These are phyloP conservation scores for Apiospora rasikravindrae DNA, from an alignment of 2,329 filamentous ascomycete species.

Conservation along the genomic window DNA sequence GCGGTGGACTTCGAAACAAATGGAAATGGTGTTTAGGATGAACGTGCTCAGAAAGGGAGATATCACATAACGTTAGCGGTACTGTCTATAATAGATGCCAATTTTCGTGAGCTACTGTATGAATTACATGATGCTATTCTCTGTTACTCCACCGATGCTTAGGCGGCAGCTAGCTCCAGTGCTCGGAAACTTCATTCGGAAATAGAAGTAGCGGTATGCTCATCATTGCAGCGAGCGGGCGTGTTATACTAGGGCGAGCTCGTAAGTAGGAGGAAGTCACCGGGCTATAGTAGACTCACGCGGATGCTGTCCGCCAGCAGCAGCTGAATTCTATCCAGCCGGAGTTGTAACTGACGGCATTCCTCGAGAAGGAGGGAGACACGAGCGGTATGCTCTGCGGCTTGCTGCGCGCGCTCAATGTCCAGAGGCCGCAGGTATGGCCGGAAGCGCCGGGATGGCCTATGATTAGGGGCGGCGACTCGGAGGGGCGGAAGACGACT, in stretches of 20 bases:
- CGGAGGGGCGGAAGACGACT: background rate
- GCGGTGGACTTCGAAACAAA: background rate
- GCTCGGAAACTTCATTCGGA: background rate
- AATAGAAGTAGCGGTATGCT: background rate
- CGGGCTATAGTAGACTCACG: background rate
- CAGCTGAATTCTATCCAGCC: background rate
- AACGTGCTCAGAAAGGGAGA: background rate
- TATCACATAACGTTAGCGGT: background rate
- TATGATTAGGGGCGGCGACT: background rate
- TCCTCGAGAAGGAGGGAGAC: background rate
- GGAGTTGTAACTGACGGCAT: background rate
- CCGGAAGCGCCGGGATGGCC: background rate
- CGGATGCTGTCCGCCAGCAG: background rate
- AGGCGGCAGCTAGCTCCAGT: background rate
- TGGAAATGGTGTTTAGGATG: background rate
- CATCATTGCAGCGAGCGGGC: background rate
- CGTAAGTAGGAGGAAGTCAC: background rate
- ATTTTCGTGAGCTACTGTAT: background rate
- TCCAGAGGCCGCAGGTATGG: background rate
- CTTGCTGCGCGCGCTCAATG: background rate
- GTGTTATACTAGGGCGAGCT: background rate
- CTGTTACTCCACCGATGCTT: background rate
- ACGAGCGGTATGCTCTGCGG: background rate
- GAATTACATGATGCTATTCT: background rate
- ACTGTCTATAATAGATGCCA: background rate